phyloP scores from a whole-genome alignment of 805 yeast species.

The Candida sithepensis region DNA sequence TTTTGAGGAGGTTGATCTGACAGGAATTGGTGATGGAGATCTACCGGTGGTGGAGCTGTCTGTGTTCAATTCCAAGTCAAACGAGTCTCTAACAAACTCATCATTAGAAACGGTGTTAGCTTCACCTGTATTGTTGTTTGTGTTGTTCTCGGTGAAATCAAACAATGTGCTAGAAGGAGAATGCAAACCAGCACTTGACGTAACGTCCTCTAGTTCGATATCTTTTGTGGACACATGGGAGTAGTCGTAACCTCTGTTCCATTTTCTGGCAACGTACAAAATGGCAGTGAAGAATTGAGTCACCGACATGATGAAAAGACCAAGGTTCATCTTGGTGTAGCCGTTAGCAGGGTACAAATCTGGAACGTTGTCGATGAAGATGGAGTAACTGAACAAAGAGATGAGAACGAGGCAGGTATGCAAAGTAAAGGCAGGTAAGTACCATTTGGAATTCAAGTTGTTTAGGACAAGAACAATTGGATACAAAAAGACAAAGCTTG shows the following conservation, averaged over 20 bases:
- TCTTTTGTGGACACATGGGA: constrained; percentile 8
- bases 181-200: constrained; percentile 8
- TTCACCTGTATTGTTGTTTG: constrained; percentile 1
- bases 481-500: constrained; percentile 51
- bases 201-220: background rate
- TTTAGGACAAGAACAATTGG: constrained; percentile 69
- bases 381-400: constrained; percentile 52
- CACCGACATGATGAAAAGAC: constrained; percentile 49
- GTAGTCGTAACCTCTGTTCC: constrained; percentile 25
- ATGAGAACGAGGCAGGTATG: constrained; percentile 44
- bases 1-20: background rate
- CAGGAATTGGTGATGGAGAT: background rate
- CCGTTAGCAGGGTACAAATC: constrained; percentile 74
- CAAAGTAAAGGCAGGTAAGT: constrained; percentile 49
- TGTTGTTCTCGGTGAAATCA: constrained; percentile 24
- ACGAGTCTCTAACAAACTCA: constrained; percentile 15
- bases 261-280: constrained; percentile 42
- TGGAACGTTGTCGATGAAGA: constrained; percentile 59
- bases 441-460: constrained; percentile 55
- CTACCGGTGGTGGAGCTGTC: constrained; percentile 4
- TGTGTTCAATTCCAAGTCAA: constrained; percentile 20
- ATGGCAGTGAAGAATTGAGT: constrained; percentile 56
- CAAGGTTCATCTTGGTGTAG: constrained; percentile 61
- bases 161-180: constrained; percentile 37
- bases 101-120: background rate